Evolutionary conservation across 2,329 filamentous ascomycete genomes (phyloP), one percentile per base, ranked within the genome.

Genomic region (Diplodia seriata): DNA sequence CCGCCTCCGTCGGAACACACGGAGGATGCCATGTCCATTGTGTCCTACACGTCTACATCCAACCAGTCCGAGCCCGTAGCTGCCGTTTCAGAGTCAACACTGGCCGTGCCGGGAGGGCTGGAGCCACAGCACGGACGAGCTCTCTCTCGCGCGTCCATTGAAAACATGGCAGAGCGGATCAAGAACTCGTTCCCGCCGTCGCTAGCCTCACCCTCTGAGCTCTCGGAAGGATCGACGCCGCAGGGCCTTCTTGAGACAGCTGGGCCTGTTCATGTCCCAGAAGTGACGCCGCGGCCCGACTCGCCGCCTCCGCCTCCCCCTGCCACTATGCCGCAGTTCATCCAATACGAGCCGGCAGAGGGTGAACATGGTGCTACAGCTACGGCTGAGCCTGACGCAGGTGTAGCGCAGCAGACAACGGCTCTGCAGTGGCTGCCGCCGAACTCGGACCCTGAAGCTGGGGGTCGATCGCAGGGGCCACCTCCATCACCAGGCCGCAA

Each of bases 261-360:
- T 33, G 40, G 26, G 29, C 43, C 59, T 23, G 36, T 49, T 11
- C 14, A 73, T 72, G 11, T 75, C 74, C 15, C 77, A 31, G 56
- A 57, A 20, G 56, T 67, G 66, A 53, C 76, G 15, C 73, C 74
- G 11, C 74, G 76, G 29, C 75, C 76, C 12, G 77, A 80, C 50
- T 79, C 78, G 2, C 78, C 78, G 20, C 70, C 70, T 12, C 69
- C 70, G 18, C 78, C 78, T 15, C 76, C 78, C 1, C 77, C 78
- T 18, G 66, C 74, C 1, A 71, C 56, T 4, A 74, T 77, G 1
- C 72, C 76, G 15, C 70, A 77, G 8, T 79, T 79, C 65, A 72
- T 78, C 12, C 75, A 78, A 36, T 76, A 76, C 66, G 47, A 76
- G 68, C 18, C 62, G 70, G 4, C 71, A 72, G 29, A 72, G 71